Conservation (phyloP, 108 stramenopile genomes). For the Stephanodiscus triporus region DNA sequence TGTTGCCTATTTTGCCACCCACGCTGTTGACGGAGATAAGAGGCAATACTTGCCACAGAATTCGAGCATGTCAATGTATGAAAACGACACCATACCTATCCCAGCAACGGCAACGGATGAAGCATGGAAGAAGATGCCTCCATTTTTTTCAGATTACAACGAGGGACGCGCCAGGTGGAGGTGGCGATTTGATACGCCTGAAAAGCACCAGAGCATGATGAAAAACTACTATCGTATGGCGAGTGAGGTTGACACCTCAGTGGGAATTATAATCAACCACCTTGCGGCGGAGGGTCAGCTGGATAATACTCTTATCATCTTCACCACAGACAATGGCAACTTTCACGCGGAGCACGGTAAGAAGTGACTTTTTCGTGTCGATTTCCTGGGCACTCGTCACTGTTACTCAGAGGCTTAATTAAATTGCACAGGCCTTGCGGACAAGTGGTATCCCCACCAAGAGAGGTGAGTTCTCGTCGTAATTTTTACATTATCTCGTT, state of each 20-base stretch:
- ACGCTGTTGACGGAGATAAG: conserved; percentile 60
- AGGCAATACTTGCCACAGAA: conserved; percentile 64
- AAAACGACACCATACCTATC: conserved; percentile 59
- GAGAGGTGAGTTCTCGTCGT: conserved; percentile 33
- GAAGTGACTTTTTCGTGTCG: neutral
- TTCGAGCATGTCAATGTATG: conserved; percentile 56
- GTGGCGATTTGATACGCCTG: conserved; percentile 62
- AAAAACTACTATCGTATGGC: conserved; percentile 84
- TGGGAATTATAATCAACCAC: conserved; percentile 53
- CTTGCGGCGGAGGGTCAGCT: conserved; percentile 52
- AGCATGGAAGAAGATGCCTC: conserved; percentile 56
- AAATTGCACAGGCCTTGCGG: conserved; percentile 58
- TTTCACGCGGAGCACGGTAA: conserved; percentile 57
- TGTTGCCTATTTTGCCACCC: conserved; percentile 85
- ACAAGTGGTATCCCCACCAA: conserved; percentile 80
- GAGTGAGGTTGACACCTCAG: conserved; percentile 75
- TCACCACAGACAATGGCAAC: conserved; percentile 76
- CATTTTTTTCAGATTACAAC: conserved; percentile 62
- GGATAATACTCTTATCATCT: conserved; percentile 70
- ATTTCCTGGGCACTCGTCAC: neutral
- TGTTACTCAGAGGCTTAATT: neutral
- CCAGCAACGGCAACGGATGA: conserved; percentile 57
- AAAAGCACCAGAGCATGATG: conserved; percentile 72
- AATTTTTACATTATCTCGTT: neutral
- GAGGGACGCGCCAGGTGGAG: conserved; percentile 72